A percentile compares a stretch with the other conserved stretches of the same genome.
These are phyloP conservation scores for Camellia oleifera DNA, from an alignment of 179 eudicot species.

Conservation along the genomic window DNA sequence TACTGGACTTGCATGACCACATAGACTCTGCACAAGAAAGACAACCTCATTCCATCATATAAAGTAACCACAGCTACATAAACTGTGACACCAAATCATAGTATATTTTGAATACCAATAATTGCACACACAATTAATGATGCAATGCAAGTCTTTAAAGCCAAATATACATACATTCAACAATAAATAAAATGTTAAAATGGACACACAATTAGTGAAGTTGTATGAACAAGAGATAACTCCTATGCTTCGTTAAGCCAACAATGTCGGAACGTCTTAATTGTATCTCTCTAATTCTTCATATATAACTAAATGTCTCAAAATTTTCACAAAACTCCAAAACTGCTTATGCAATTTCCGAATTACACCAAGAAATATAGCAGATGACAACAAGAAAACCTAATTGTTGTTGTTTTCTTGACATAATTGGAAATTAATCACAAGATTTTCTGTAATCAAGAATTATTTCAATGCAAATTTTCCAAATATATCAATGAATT, in stretches of 20 bases:
- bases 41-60: background rate
- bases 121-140: too few species aligned
- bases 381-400: background rate
- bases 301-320: background rate
- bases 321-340: background rate
- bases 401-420: background rate
- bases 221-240: background rate
- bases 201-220: background rate
- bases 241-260: too few species aligned
- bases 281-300: background rate
- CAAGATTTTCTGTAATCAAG: background rate
- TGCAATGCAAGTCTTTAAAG: too few species aligned
- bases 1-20: conserved; percentile 85
- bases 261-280: background rate
- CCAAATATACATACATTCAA: background rate
- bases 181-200: background rate
- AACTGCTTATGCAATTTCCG: background rate
- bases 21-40: conserved; percentile 54
- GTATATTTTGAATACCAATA: too few species aligned
- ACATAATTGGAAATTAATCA: background rate
- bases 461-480: background rate
- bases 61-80: background rate
- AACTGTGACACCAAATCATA: too few species aligned
- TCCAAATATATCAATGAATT: too few species aligned
- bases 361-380: background rate